Conservation (phyloP, 2,329 filamentous ascomycete genomes). For the Fusarium coffeatum region DNA sequence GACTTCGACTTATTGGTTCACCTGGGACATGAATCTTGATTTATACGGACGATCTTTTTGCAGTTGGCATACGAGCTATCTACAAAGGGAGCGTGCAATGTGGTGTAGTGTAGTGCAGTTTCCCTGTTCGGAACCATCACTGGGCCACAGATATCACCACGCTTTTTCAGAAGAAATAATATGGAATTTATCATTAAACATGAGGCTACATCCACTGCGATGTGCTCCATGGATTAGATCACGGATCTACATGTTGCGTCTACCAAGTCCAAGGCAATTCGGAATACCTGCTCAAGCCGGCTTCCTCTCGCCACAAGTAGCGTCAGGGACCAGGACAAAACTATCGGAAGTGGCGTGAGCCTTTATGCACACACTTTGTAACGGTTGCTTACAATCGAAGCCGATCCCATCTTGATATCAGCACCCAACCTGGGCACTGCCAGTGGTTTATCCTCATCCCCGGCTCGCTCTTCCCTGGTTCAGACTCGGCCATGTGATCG, state of each 20-base stretch:
- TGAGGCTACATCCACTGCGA: no score
- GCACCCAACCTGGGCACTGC: not conserved
- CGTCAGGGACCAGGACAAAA: not conserved
- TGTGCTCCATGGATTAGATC: no score
- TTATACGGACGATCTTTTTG: fast-evolving
- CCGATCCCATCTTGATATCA: not conserved
- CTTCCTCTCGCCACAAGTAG: not conserved
- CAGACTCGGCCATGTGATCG: not conserved
- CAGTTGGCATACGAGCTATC: not conserved
- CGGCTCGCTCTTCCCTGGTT: not conserved
- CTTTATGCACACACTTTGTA: not conserved
- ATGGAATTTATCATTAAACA: no score
- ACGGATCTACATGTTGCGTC: fast-evolving
- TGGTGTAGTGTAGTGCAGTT: not conserved
- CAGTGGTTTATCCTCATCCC: not conserved
- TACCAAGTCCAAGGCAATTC: not conserved
- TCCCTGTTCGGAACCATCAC: fast-evolving
- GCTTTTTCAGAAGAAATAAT: not conserved
- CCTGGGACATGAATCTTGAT: fast-evolving
- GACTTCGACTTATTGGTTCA: not conserved
- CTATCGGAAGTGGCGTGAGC: not conserved
- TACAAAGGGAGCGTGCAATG: not conserved
- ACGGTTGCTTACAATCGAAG: not conserved
- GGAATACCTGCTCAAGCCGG: fast-evolving
- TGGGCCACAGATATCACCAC: no score